These are phyloP conservation scores for Aspergillus aculeatus DNA, from an alignment of 2,329 filamentous ascomycete species.

Conservation along the genomic window DNA sequence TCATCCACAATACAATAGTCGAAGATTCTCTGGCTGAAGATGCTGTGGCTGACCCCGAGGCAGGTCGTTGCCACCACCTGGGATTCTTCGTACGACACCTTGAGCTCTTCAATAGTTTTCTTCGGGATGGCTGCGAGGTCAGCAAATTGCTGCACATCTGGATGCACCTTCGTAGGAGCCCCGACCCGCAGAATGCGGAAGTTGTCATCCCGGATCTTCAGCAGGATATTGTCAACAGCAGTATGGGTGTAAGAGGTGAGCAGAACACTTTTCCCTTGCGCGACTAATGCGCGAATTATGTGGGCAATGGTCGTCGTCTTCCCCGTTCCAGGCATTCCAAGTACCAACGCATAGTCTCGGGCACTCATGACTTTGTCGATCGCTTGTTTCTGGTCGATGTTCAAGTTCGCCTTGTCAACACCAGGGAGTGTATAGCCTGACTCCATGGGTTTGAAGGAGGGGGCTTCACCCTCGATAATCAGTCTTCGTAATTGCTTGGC, in stretches of 20 bases:
- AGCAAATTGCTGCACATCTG: constrained; percentile 81
- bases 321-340: constrained; percentile 97
- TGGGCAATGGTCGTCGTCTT: constrained; percentile 98
- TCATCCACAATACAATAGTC: constrained; percentile 99
- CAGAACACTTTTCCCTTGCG: constrained; percentile 87
- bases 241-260: constrained; percentile 96
- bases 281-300: constrained; percentile 86
- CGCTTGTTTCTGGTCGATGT: constrained; percentile 80
- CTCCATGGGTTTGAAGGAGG: constrained; percentile 67
- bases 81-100: constrained; percentile 77
- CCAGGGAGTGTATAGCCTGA: constrained; percentile 63
- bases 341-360: constrained; percentile 90
- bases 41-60: constrained; percentile 80
- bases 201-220: constrained; percentile 80
- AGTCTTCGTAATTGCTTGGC: constrained; percentile 72
- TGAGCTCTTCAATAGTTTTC: constrained; percentile 77
- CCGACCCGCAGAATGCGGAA: constrained; percentile 84
- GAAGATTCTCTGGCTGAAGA: constrained; percentile 86
- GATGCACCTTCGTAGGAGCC: constrained; percentile 79
- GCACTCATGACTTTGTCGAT: constrained; percentile 96
- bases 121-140: constrained; percentile 73
- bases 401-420: constrained; percentile 63
- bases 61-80: constrained; percentile 94
- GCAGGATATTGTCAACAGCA: constrained; percentile 93
- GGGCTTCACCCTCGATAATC: constrained; percentile 73